Conservation (phyloP, 306 rosid genomes). For the Cicer yamashitae region DNA sequence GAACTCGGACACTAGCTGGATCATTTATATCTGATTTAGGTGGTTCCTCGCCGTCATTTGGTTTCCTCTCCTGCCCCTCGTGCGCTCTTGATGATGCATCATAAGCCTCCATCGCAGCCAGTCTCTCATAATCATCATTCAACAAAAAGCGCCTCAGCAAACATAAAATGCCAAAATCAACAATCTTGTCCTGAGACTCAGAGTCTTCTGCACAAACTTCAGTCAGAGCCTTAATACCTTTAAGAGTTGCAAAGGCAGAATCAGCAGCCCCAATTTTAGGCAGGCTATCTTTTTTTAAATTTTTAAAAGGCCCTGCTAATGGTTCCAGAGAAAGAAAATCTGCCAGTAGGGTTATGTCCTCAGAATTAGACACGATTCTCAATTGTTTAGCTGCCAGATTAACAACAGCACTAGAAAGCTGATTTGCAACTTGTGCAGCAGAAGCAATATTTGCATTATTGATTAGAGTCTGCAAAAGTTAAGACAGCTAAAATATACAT, state of each 20-base stretch:
- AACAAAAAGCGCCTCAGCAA: conserved; percentile 85
- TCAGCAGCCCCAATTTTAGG: conserved; percentile 89
- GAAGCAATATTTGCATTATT: conserved; percentile 78
- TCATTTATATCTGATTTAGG: conserved; percentile 56
- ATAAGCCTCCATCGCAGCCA: conserved; percentile 87
- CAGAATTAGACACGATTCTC: conserved; percentile 56
- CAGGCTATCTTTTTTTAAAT: conserved; percentile 63
- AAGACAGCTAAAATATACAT: conserved; percentile 34
- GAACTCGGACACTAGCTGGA: conserved; percentile 81
- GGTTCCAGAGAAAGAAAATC: conserved; percentile 87
- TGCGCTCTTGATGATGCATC: conserved; percentile 85
- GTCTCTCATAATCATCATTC: conserved; percentile 89
- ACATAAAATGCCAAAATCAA: conserved; percentile 75
- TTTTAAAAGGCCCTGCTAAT: conserved; percentile 71
- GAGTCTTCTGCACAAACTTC: conserved; percentile 80
- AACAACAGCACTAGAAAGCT: conserved; percentile 78
- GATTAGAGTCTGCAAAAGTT: conserved; percentile 82
- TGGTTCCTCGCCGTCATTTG: conserved; percentile 55
- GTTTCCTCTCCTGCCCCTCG: conserved; percentile 65
- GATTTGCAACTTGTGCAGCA: conserved; percentile 78
- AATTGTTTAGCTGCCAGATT: conserved; percentile 76
- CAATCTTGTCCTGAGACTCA: conserved; percentile 62
- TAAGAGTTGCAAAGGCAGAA: conserved; percentile 87
- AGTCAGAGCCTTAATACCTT: conserved; percentile 89
- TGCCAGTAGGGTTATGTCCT: conserved; percentile 67